Evolutionary conservation across 139 green algal genomes (phyloP).

Genomic region (Astrephomene gubernaculifera): DNA sequence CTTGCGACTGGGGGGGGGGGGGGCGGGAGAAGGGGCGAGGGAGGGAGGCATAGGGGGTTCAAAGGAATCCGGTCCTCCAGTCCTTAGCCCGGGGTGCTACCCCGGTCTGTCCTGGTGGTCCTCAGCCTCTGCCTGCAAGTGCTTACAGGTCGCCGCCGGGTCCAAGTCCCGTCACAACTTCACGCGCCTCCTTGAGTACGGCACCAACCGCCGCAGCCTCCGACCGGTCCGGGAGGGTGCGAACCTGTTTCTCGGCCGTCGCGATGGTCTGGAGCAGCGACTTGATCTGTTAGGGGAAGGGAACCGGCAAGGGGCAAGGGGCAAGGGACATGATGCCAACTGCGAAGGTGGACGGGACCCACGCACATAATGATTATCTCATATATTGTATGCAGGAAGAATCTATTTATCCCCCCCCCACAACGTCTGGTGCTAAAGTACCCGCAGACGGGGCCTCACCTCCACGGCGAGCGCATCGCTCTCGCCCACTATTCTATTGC

Average conservation of each 20-base stretch:
- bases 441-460: conserved; percentile 42
- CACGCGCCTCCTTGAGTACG: conserved; percentile 33
- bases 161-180: conserved; percentile 30
- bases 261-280: conserved; percentile 53
- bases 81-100: too few species aligned
- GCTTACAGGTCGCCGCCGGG: conserved; percentile 55
- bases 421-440: neutral
- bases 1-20: conserved; percentile 57
- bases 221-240: neutral
- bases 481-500: conserved; percentile 73
- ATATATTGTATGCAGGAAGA: too few species aligned
- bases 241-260: conserved; percentile 36
- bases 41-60: too few species aligned
- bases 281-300: conserved; percentile 57
- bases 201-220: neutral
- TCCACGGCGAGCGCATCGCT: conserved; percentile 79
- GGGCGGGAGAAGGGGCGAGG: neutral
- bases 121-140: too few species aligned
- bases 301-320: neutral
- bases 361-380: too few species aligned
- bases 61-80: too few species aligned
- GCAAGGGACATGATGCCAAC: neutral
- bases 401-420: too few species aligned
- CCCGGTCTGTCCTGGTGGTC: too few species aligned
- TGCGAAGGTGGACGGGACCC: neutral